These are phyloP conservation scores for Chiua virens DNA, from an alignment of 768 basidiomycete species.

Conservation along the genomic window DNA sequence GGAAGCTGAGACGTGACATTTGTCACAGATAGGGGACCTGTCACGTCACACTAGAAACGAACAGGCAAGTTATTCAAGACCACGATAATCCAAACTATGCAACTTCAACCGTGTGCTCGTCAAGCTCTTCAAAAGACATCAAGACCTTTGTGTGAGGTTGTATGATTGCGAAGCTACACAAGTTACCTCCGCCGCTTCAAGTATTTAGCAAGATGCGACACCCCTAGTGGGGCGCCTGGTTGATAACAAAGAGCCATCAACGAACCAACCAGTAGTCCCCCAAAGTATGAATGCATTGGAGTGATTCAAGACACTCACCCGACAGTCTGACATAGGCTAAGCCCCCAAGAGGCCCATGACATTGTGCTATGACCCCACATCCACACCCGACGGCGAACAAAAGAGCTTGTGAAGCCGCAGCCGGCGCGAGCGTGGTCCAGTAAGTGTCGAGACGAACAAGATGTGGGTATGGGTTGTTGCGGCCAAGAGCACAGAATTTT, in stretches of 20 bases:
- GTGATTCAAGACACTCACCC: constrained; percentile 34
- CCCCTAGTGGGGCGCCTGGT: neutral
- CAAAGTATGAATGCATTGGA: constrained; percentile 20
- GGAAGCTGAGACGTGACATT: constrained; percentile 18
- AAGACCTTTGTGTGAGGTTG: constrained; percentile 31
- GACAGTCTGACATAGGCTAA: constrained; percentile 15
- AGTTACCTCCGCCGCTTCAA: constrained; percentile 3
- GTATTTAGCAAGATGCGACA: constrained; percentile 2
- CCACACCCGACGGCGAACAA: constrained; percentile 8
- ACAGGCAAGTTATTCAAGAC: constrained; percentile 33
- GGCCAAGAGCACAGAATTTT: constrained; percentile 19
- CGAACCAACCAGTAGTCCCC: constrained; percentile 14
- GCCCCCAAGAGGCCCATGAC: neutral
- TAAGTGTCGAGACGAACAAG: constrained; percentile 3
- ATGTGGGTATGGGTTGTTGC: constrained; percentile 12
- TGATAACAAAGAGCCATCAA: constrained; percentile 2
- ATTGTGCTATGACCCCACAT: constrained; percentile 3
- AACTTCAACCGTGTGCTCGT: constrained; percentile 29
- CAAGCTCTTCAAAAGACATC: constrained; percentile 20
- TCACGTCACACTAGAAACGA: constrained; percentile 26
- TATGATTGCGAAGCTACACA: constrained; percentile 18
- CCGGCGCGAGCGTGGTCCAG: constrained; percentile 4
- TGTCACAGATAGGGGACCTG: constrained; percentile 29
- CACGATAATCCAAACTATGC: constrained; percentile 24
- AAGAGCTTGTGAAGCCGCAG: constrained; percentile 16